Evolutionary conservation across 1,284 basidiomycete genomes (phyloP).

Genomic region (Trichosporon sp.): DNA sequence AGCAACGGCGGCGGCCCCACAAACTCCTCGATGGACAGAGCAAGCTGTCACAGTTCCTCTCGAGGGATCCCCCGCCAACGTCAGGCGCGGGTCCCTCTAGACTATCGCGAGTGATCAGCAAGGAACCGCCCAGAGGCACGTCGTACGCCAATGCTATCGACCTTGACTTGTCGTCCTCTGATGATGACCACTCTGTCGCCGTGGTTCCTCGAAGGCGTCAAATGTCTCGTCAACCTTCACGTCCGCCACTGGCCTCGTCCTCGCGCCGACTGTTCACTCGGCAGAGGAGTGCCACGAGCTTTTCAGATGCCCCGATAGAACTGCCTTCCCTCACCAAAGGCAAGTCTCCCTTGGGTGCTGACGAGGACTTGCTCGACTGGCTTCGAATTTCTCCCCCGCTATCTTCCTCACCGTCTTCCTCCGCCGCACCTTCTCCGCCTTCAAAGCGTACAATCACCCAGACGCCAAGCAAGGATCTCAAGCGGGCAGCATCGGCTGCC

Average conservation of each 20-base stretch:
- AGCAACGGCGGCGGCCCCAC: not conserved
- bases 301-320: not conserved
- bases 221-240: not conserved
- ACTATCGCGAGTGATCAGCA: not conserved
- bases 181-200: not conserved
- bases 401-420: not conserved
- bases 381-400: not conserved
- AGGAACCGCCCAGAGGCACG: not conserved
- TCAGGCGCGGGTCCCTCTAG: not conserved
- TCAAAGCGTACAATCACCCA: too few relatives aligned
- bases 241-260: not conserved
- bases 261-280: not conserved
- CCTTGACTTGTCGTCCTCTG: not conserved
- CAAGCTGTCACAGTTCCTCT: not conserved
- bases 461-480: not conserved
- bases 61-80: not conserved
- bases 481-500: not conserved
- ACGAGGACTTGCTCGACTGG: not conserved
- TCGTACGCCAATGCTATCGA: not conserved
- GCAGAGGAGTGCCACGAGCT: not conserved
- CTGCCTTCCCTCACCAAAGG: not conserved
- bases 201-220: not conserved
- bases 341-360: not conserved
- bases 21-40: not conserved
- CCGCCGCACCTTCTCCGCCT: not conserved